Conservation (phyloP, 805 yeast genomes). For the Starmerella potacharoeniae region DNA sequence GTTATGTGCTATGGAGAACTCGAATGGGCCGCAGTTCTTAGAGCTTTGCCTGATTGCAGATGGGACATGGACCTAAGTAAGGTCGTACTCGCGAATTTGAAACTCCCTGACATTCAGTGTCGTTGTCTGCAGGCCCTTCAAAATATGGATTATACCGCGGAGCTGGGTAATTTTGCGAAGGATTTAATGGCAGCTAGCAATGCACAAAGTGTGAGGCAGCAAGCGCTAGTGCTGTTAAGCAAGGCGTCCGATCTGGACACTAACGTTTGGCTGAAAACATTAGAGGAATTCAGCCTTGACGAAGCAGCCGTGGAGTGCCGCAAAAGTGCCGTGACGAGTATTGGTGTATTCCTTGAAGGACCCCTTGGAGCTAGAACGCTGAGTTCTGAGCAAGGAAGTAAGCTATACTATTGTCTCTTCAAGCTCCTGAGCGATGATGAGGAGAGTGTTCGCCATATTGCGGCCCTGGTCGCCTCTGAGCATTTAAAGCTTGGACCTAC, state of each 20-base stretch:
- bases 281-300: conserved; percentile 32
- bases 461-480: conserved; percentile 35
- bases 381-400: neutral
- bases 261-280: conserved; percentile 25
- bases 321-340: conserved; percentile 36
- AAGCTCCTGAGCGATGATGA: conserved; percentile 48
- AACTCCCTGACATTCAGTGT: neutral
- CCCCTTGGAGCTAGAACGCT: neutral
- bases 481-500: conserved; percentile 22
- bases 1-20: neutral
- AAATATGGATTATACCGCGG: neutral
- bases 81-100: neutral
- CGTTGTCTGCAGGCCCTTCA: neutral
- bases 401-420: conserved; percentile 14
- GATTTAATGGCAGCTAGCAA: neutral
- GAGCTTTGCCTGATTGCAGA: neutral
- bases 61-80: conserved; percentile 11
- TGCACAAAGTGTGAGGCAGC: conserved; percentile 14
- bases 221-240: conserved; percentile 14
- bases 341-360: conserved; percentile 28
- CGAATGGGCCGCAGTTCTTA: conserved; percentile 10
- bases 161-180: neutral
- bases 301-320: conserved; percentile 38
- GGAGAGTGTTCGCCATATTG: conserved; percentile 40
- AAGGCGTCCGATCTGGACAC: neutral